Percentiles rank a stretch among this genome's conserved stretches.
These are phyloP conservation scores for Blastocystis sp. DNA, from an alignment of 352 stramenopile species.

Conservation along the genomic window DNA sequence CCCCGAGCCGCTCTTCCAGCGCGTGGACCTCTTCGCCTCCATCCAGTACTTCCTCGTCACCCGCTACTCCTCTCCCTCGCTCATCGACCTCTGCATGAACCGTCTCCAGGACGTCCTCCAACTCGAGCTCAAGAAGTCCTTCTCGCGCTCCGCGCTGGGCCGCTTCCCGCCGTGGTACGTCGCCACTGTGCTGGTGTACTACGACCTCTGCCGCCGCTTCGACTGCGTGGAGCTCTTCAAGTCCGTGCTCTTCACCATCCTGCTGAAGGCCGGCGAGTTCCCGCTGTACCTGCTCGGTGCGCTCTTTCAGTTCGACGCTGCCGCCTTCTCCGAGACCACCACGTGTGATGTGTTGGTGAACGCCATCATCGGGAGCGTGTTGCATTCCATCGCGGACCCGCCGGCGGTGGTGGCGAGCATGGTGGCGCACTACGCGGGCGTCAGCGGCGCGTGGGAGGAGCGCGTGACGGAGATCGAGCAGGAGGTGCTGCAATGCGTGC, in stretches of 20 bases:
- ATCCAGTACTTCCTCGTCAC: conserved; percentile 32
- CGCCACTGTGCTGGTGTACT: conserved; percentile 33
- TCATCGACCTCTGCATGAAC: not conserved
- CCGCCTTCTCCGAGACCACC: not conserved
- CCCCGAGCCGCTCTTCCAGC: not conserved
- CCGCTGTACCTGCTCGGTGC: conserved; percentile 24
- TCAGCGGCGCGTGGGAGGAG: not conserved
- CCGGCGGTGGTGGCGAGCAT: not conserved
- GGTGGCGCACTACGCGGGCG: not conserved
- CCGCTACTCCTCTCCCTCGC: not conserved
- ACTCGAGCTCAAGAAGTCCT: not conserved
- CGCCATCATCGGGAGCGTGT: conserved; percentile 28
- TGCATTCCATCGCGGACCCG: not conserved
- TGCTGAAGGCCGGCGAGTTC: conserved; percentile 20
- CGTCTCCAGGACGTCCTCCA: not conserved
- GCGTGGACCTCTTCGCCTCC: conserved; percentile 42
- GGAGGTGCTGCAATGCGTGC: conserved; percentile 13
- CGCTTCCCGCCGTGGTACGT: conserved; percentile 41
- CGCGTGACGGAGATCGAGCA: conserved; percentile 22
- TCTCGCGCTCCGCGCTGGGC: not conserved
- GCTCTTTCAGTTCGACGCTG: not conserved
- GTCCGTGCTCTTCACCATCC: not conserved
- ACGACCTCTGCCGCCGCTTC: conserved; percentile 35
- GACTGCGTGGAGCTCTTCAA: conserved; percentile 37
- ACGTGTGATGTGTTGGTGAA: conserved; percentile 24